These are phyloP conservation scores for Elsinoe perseae DNA, from an alignment of 2,329 filamentous ascomycete species.

Conservation along the genomic window DNA sequence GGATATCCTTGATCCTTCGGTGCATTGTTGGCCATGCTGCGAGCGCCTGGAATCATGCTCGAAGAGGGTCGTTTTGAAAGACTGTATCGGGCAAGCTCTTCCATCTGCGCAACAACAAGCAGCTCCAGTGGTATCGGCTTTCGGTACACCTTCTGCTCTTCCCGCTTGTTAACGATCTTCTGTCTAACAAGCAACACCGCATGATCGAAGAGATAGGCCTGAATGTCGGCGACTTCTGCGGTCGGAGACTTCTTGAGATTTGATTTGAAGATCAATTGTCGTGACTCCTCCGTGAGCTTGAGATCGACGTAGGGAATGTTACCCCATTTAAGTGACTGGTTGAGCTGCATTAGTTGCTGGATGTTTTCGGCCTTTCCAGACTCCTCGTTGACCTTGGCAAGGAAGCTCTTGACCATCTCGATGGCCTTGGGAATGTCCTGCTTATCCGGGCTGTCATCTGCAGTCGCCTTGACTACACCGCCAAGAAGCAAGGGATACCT, in stretches of 20 bases:
- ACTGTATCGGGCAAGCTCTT: constrained; percentile 79
- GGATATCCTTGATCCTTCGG: constrained; percentile 72
- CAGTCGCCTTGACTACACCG: constrained; percentile 84
- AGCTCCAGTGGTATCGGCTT: constrained; percentile 92
- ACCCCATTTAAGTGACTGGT: constrained; percentile 84
- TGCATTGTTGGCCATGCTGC: constrained; percentile 44
- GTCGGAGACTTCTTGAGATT: constrained; percentile 86
- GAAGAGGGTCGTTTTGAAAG: constrained; percentile 79
- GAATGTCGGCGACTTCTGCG: constrained; percentile 74
- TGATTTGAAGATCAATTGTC: constrained; percentile 90
- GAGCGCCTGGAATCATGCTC: constrained; percentile 60
- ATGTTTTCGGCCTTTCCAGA: constrained; percentile 96
- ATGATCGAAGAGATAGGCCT: constrained; percentile 93
- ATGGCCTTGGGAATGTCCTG: constrained; percentile 88
- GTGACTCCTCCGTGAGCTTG: constrained; percentile 85
- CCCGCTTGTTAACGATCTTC: constrained; percentile 85
- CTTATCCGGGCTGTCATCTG: constrained; percentile 81
- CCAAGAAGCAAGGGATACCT: constrained; percentile 89
- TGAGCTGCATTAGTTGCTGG: constrained; percentile 87
- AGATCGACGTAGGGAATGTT: constrained; percentile 87
- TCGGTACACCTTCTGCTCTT: constrained; percentile 91
- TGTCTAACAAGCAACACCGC: constrained; percentile 84
- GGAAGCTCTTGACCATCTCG: constrained; percentile 73
- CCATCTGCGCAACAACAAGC: constrained; percentile 92
- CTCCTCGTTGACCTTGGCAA: constrained; percentile 84